These are phyloP conservation scores for Syncephalis fuscata DNA, from an alignment of 371 early-diverging fungal species.

Conservation along the genomic window DNA sequence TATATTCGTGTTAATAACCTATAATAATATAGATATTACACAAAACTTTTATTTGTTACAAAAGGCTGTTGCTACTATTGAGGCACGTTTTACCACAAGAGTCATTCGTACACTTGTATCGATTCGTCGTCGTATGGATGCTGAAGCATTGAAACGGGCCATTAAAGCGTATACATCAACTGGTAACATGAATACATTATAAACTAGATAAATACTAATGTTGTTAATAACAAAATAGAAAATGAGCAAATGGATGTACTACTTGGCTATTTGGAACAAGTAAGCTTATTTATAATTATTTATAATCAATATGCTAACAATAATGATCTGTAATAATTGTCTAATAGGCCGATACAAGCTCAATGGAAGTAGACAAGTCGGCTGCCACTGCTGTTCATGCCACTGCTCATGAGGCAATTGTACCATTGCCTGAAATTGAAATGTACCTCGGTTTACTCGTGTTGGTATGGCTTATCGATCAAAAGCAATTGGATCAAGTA, in stretches of 20 bases:
- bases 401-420: slow-evolving; percentile 13
- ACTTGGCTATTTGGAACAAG: too few species aligned
- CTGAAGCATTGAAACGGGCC: slow-evolving; percentile 40
- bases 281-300: too few species aligned
- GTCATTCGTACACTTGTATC: slow-evolving; percentile 66
- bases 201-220: too few species aligned
- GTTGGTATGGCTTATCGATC: slow-evolving; percentile 68
- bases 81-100: slow-evolving; percentile 74
- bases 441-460: slow-evolving; percentile 67
- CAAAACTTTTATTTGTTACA: slow-evolving; percentile 66
- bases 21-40: slow-evolving; percentile 47
- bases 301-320: too few species aligned
- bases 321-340: too few species aligned
- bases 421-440: slow-evolving; percentile 71
- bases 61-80: slow-evolving; percentile 64
- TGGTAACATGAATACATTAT: too few species aligned
- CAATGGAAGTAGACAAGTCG: slow-evolving; percentile 2
- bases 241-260: too few species aligned
- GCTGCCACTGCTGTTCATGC: slow-evolving; percentile 26
- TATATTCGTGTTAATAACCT: too few species aligned
- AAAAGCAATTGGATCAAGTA: slow-evolving; percentile 50
- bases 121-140: slow-evolving; percentile 59
- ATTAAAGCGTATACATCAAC: slow-evolving; percentile 37
- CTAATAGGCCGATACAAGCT: slow-evolving; percentile 6
- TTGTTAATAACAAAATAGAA: too few species aligned